Evolutionary conservation across 2,329 filamentous ascomycete genomes (phyloP), one percentile per base, ranked within the genome.

Genomic region (Pseudocercospora vitis): DNA sequence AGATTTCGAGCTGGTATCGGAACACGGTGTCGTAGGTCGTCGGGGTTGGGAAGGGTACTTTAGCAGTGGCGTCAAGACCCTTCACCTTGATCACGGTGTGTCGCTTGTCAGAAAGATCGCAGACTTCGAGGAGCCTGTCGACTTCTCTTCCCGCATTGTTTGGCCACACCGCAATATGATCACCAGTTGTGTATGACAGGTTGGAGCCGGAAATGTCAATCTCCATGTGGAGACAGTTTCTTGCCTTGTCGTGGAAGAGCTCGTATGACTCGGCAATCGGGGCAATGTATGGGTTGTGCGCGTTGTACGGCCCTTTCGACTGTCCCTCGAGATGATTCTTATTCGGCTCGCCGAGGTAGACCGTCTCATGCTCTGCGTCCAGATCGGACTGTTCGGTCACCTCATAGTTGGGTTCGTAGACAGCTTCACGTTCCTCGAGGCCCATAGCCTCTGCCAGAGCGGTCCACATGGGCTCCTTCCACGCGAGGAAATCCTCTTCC

Each of bases 391-490:
- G 68, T 65, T 96, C 88, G 21, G 81, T 82, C 64, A 99, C 85
- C 64, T 83, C 84, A 70, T 96, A 96, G 53, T 91, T 85, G 46
- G 94, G 90, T 72, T 99, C 95, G 72, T 97, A 99, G 56, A 95
- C 85, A 57, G 91, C 89, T 71, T 99, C 95, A 55, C 94, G 91
- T 76, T 99, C 94, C 74, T 97, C 88, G 52, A 99, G 78, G 50
- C 83, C 83, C 87, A 99, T 89, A 69, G 89, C 85, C 61, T 89
- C 82, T 19, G 87, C 80, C 49, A 99, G 79, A 56, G 88, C 88
- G 65, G 82, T 78, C 94, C 95, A 99, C 94, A 99, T 99, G 58
- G 91, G 91, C 68, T 99, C 94, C 77, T 99, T 99, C 94, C 94
- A 99, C 62, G 92, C 89, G 66, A 99, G 77, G 73, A 97, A 99